Evolutionary conservation across 192 early-diverging fungal genomes (phyloP).

Genomic region (Radiomyces spectabilis): DNA sequence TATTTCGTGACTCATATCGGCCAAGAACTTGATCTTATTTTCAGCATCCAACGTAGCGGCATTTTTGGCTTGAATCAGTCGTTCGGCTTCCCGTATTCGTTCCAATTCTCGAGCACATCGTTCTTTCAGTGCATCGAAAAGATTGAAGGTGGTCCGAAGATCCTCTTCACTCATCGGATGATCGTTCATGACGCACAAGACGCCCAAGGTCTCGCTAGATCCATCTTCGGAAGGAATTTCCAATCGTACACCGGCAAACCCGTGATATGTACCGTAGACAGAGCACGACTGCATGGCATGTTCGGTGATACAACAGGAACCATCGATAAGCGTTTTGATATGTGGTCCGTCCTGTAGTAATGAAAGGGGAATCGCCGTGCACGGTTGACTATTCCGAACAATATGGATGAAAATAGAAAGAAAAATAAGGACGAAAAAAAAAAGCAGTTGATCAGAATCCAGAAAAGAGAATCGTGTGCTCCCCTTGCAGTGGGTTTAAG

Average conservation of each 20-base stretch:
- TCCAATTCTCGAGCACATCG: slow-evolving; percentile 35
- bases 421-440: too few relatives aligned
- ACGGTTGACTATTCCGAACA: neutral
- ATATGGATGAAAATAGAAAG: neutral
- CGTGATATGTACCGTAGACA: slow-evolving; percentile 8
- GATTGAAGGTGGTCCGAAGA: slow-evolving; percentile 11
- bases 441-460: too few relatives aligned
- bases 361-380: neutral
- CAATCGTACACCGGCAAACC: slow-evolving; percentile 32
- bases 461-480: too few relatives aligned
- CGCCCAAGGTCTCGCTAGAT: too few relatives aligned
- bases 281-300: neutral
- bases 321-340: neutral
- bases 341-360: slow-evolving; percentile 6
- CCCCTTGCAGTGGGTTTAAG: too few relatives aligned
- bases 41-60: slow-evolving; percentile 41
- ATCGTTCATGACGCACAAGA: too few relatives aligned
- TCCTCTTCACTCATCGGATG: slow-evolving; percentile 22
- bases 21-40: slow-evolving; percentile 48
- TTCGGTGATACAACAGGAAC: neutral
- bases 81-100: slow-evolving; percentile 28
- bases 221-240: slow-evolving; percentile 31
- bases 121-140: slow-evolving; percentile 25
- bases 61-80: slow-evolving; percentile 32
- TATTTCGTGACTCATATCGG: slow-evolving; percentile 51